Base-by-base conservation (phyloP, 2,329 filamentous ascomycete species). In the Incumbomyces delicatus region DNA sequence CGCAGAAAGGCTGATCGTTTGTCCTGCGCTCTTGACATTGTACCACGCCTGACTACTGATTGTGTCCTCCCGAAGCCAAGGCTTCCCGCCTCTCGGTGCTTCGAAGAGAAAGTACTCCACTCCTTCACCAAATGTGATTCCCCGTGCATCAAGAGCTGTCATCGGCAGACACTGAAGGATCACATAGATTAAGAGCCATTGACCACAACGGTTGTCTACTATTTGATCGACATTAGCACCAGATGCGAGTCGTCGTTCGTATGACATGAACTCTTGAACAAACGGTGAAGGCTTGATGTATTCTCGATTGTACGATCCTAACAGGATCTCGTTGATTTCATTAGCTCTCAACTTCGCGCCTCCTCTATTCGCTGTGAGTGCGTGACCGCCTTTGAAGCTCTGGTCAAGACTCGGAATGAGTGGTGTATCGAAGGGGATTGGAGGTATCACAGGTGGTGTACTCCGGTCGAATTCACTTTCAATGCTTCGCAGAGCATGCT, bases 391-490 rank as follows among this genome's bases (percentile, higher is more conserved):
- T 14, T 87, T 73, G 45, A 57, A 57, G 47, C 52, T 55, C 1
- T 78, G 71, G 29, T 75, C 72, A 57, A 94, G 75, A 1, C 75
- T 76, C 1, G 90, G 90, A 18, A 94, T 66, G 53, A 81, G 76
- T 2, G 92, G 90, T 3, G 87, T 72, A 61, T 96, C 90, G 59
- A 90, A 96, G 0, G 92, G 90, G 46, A 96, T 80, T 0, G 90
- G 87, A 0, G 92, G 92, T 49, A 90, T 78, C 0, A 96, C 88
- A 0, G 92, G 92, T 1, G 90, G 87, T 12, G 83, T 86, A 7
- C 85, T 90, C 50, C 84, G 80, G 61, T 98, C 92, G 59, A 88
- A 95, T 65, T 96, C 90, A 55, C 78, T 81, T 53, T 95, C 73
- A 11, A 95, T 77, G 52, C 81, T 82, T 45, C 90, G 80, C 38